Percentiles rank a stretch among this genome's conserved stretches.
phyloP scores from a whole-genome alignment of 768 basidiomycete genomes.

The Naganishia kalamii region DNA sequence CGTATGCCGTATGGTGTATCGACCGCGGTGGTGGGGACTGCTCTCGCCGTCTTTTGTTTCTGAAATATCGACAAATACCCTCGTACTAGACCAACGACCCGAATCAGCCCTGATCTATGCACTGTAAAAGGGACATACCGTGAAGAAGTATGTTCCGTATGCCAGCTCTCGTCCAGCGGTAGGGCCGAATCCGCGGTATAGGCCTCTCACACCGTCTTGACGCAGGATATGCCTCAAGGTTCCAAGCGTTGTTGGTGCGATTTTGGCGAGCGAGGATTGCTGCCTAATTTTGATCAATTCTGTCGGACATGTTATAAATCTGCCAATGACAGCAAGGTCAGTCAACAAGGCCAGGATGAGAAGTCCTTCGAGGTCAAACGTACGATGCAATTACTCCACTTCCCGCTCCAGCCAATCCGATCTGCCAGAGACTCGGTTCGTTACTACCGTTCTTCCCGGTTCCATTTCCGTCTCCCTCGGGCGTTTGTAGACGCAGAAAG shows the following conservation, averaged over 20 bases:
- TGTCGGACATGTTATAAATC: slow-evolving; percentile 70
- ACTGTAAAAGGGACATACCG: slow-evolving; percentile 49
- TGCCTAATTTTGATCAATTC: slow-evolving; percentile 68
- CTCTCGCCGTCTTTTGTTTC: slow-evolving; percentile 17
- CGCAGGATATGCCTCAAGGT: slow-evolving; percentile 58
- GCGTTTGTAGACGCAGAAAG: slow-evolving; percentile 62
- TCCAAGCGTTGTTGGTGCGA: slow-evolving; percentile 48
- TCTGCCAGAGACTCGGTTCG: slow-evolving; percentile 63
- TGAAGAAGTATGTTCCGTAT: slow-evolving; percentile 78
- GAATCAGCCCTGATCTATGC: neutral
- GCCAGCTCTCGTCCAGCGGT: slow-evolving; percentile 73
- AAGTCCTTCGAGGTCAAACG: slow-evolving; percentile 36
- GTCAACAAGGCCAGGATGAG: neutral
- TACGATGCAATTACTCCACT: slow-evolving; percentile 75
- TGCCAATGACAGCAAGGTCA: slow-evolving; percentile 35
- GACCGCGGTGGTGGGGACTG: slow-evolving; percentile 19
- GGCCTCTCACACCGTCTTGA: slow-evolving; percentile 57
- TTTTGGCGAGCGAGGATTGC: slow-evolving; percentile 42
- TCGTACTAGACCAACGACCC: slow-evolving; percentile 39
- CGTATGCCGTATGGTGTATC: slow-evolving; percentile 15
- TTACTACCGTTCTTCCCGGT: slow-evolving; percentile 37
- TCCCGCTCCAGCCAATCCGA: slow-evolving; percentile 69
- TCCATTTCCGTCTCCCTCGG: neutral
- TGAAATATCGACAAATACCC: slow-evolving; percentile 42
- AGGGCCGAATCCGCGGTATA: slow-evolving; percentile 69